Evolutionary conservation across 805 yeast genomes (phyloP), one percentile per base, ranked within the genome.

Genomic region (Naumovozyma dairenensis): DNA sequence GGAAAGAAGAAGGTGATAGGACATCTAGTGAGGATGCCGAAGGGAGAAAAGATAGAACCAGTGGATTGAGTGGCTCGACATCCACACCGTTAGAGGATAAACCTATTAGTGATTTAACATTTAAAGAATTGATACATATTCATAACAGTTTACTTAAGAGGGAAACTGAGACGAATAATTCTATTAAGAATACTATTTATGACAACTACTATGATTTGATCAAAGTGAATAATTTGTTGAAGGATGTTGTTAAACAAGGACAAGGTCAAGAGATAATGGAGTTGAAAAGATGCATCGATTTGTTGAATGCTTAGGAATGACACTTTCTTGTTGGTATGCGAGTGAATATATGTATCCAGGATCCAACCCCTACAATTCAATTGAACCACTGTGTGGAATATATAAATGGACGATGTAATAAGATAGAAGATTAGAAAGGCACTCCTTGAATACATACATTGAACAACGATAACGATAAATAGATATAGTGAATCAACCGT

Each of bases 201-300:
- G 82, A 80, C 53, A 80, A 80, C 48, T 80, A 80, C 62, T 77
- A 74, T 51, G 87, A 80, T 40, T 59, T 80, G 42, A 77, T 80
- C 48, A 76, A 77, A 46, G 69, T 80, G 38, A 77, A 74, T 45
- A 72, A 75, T 30, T 69, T 77, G 3, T 55, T 80, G 21, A 17
- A 28, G 5, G 21, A 16, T 5, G n/a, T n/a, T n/a, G 21, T 16
- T 5, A 16, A 12, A 16, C n/a, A 5, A 6, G 15, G 12, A 7
- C 15, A 17, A 10, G 12, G 18, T 6, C 18, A 28, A 7, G 30
- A 28, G n/a, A 10, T 28, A 9, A 6, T 12, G 13, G n/a, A 28
- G 20, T 12, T 28, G 26, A 24, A 24, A 12, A 12, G n/a, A 5
- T 24, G 26, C 13, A 14, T 24, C 6, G 26, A 24, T 7, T 14